Evolutionary conservation across 306 rosid species (phyloP).

Genomic region (Hippophae tibetana): DNA sequence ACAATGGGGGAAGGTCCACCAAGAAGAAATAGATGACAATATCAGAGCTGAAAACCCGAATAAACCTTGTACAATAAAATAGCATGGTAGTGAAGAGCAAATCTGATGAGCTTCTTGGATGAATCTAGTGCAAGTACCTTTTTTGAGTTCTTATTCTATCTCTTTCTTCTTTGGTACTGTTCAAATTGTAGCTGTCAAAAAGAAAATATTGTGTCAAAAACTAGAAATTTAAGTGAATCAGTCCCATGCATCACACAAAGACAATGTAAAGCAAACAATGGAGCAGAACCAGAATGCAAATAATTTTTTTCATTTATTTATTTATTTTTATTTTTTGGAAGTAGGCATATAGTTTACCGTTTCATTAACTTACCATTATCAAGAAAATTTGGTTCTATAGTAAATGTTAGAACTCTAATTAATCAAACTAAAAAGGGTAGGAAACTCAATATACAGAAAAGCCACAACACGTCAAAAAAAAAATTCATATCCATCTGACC

Average conservation of each 20-base stretch:
- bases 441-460: no score
- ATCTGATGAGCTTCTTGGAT: constrained; percentile 11
- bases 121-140: constrained; percentile 37
- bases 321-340: no score
- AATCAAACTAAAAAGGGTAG: no score
- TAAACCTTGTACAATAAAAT: constrained; percentile 1
- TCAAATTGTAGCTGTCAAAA: constrained; percentile 64
- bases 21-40: constrained; percentile 9
- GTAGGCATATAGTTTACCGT: no score
- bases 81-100: neutral
- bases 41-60: constrained; percentile 1
- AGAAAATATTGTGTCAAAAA: constrained; percentile 14
- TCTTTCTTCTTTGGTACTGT: constrained; percentile 67
- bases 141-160: constrained; percentile 43
- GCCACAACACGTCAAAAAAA: no score
- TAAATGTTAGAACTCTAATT: no score
- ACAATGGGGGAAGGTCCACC: constrained; percentile 7
- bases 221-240: constrained; percentile 8
- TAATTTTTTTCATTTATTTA: no score
- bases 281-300: no score
- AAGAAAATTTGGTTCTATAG: no score
- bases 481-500: no score
- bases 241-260: neutral
- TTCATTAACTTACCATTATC: no score
- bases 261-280: neutral